These are phyloP conservation scores for Rhodotorula kratochvilovae DNA, from an alignment of 768 basidiomycete species.

Conservation along the genomic window DNA sequence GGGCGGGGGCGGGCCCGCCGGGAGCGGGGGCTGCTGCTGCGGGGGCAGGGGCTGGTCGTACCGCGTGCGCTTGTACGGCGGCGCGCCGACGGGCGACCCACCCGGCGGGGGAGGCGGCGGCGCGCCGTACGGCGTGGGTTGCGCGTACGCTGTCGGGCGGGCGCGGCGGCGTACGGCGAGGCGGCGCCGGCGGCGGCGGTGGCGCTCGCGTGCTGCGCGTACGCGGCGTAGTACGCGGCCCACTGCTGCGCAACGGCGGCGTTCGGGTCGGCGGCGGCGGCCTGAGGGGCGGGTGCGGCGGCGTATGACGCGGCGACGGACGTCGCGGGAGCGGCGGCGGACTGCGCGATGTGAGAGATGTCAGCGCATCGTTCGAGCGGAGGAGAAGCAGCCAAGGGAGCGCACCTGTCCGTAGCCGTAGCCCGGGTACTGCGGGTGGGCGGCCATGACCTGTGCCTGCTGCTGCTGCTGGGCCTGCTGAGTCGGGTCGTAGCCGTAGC, in stretches of 20 bases:
- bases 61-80: constrained; percentile 49
- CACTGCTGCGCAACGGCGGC: constrained; percentile 24
- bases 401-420: constrained; percentile 37
- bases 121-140: constrained; percentile 52
- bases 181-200: background rate
- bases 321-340: background rate
- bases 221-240: constrained; percentile 31
- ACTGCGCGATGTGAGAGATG: constrained; percentile 54
- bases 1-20: constrained; percentile 56
- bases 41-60: constrained; percentile 61
- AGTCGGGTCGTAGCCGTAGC: constrained; percentile 62
- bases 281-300: background rate
- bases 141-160: constrained; percentile 47
- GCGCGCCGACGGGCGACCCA: constrained; percentile 49
- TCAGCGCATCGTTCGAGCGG: constrained; percentile 35
- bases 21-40: constrained; percentile 66
- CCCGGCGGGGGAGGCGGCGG: constrained; percentile 50
- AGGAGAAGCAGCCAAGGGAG: background rate
- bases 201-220: background rate
- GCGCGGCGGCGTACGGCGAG: constrained; percentile 46
- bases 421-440: constrained; percentile 43
- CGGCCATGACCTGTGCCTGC: constrained; percentile 10
- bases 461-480: background rate
- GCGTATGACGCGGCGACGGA: background rate
- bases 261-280: background rate